Evolutionary conservation across 352 stramenopile genomes (phyloP).

Genomic region (Phytophthora cactorum): DNA sequence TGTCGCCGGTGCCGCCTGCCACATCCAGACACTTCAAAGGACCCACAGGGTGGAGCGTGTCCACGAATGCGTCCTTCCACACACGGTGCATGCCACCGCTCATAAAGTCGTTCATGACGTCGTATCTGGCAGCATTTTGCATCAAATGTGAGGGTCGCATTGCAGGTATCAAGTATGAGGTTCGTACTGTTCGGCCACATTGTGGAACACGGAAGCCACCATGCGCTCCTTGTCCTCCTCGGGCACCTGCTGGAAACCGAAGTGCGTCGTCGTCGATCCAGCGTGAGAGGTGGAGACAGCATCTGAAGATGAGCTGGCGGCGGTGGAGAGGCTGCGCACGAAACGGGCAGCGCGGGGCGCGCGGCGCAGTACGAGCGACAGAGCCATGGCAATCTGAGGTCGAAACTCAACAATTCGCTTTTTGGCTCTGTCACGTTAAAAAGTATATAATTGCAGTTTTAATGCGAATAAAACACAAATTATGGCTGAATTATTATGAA

Average conservation of each 20-base stretch:
- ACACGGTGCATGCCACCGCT: slow-evolving; percentile 94
- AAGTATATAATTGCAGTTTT: too few species aligned
- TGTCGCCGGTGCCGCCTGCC: slow-evolving; percentile 98
- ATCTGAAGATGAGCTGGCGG: neutral
- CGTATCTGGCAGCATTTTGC: slow-evolving; percentile 59
- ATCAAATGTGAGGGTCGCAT: slow-evolving; percentile 51
- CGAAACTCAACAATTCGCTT: neutral
- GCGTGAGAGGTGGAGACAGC: neutral
- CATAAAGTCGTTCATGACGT: slow-evolving; percentile 99
- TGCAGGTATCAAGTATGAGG: slow-evolving; percentile 34
- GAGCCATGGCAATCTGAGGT: slow-evolving; percentile 27
- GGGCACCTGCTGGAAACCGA: slow-evolving; percentile 91
- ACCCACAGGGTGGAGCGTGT: slow-evolving; percentile 79
- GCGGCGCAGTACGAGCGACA: slow-evolving; percentile 25
- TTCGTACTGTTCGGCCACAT: slow-evolving; percentile 94
- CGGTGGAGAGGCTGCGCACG: slow-evolving; percentile 24
- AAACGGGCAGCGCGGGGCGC: slow-evolving; percentile 14
- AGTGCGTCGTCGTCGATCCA: slow-evolving; percentile 78
- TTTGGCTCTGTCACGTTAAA: neutral
- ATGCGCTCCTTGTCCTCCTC: slow-evolving; percentile 95
- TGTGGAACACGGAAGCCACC: slow-evolving; percentile 97
- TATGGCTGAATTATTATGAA: too few species aligned
- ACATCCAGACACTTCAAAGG: slow-evolving; percentile 94
- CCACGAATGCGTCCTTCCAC: slow-evolving; percentile 98
- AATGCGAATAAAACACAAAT: too few species aligned